phyloP scores from a whole-genome alignment of 2,329 filamentous ascomycete genomes.

The Paraphaeosphaeria sporulosa region DNA sequence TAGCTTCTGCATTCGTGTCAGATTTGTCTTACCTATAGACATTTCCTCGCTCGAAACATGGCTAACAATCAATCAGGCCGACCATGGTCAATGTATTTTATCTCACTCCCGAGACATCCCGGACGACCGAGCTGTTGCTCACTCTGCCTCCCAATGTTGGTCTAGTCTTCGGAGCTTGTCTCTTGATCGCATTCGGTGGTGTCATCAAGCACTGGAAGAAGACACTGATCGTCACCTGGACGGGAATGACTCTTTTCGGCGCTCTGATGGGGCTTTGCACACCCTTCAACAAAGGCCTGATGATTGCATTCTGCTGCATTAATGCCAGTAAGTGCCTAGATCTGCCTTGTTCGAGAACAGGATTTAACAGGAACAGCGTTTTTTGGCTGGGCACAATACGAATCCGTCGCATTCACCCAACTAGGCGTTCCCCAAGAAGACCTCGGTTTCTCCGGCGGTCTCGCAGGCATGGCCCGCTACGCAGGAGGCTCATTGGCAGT shows the following conservation, averaged over 20 bases:
- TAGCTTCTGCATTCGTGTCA: neutral
- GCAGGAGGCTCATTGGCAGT: constrained; percentile 35
- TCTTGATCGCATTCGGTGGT: constrained; percentile 54
- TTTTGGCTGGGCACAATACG: constrained; percentile 43
- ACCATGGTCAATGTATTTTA: constrained; percentile 60
- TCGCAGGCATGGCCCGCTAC: constrained; percentile 35
- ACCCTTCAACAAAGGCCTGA: constrained; percentile 55
- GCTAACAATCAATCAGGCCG: constrained; percentile 23
- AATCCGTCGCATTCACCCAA: constrained; percentile 42
- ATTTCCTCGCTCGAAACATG: neutral
- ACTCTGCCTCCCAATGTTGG: constrained; percentile 58
- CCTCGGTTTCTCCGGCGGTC: constrained; percentile 55
- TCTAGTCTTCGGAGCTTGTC: constrained; percentile 52
- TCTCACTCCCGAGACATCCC: constrained; percentile 40
- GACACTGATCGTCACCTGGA: constrained; percentile 54
- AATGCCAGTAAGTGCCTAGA: constrained; percentile 29
- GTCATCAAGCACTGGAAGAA: constrained; percentile 57
- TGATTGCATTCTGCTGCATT: constrained; percentile 59
- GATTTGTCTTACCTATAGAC: neutral
- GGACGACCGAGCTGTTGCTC: constrained; percentile 47
- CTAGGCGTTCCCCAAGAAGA: constrained; percentile 54
- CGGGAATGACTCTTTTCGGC: constrained; percentile 59
- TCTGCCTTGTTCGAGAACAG: neutral
- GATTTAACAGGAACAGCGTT: constrained; percentile 18
- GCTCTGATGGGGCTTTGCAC: constrained; percentile 55